phyloP scores from a whole-genome alignment of 768 basidiomycete genomes.

The Kondoa malvinella region DNA sequence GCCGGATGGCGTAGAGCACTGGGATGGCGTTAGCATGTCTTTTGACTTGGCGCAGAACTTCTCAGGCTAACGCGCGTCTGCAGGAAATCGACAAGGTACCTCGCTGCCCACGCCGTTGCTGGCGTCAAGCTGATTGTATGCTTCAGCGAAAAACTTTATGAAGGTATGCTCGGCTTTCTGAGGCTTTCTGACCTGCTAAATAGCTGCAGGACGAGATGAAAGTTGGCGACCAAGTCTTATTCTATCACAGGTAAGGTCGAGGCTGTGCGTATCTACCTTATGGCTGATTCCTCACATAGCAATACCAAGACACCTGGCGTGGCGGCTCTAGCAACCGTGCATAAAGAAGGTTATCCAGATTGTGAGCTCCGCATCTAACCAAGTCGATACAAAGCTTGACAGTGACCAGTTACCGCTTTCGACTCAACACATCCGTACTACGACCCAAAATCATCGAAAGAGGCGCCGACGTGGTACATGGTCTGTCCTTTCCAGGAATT shows the following conservation, averaged over 20 bases:
- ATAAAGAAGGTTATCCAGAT: slow-evolving; percentile 74
- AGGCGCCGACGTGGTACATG: slow-evolving; percentile 82
- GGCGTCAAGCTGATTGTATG: not conserved
- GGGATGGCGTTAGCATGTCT: slow-evolving; percentile 1
- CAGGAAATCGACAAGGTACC: not conserved
- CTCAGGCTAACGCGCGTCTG: not conserved
- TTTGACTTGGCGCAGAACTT: not conserved
- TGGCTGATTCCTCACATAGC: not conserved
- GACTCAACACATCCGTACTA: slow-evolving; percentile 24
- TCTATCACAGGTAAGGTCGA: slow-evolving; percentile 62
- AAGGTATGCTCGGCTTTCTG: not conserved
- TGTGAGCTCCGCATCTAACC: slow-evolving; percentile 35
- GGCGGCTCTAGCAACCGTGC: slow-evolving; percentile 54
- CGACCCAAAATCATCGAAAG: slow-evolving; percentile 48
- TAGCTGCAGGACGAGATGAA: slow-evolving; percentile 17
- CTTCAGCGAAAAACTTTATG: slow-evolving; percentile 17
- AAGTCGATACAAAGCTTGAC: not conserved
- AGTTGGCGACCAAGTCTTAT: slow-evolving; percentile 12
- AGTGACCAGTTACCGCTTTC: not conserved
- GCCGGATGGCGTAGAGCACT: not conserved
- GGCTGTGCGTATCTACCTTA: not conserved
- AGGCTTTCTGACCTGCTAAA: not conserved
- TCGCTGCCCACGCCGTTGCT: not conserved
- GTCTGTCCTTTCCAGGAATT: slow-evolving; percentile 40
- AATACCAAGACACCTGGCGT: slow-evolving; percentile 37